Conservation (phyloP, 306 rosid species). For the Glycine latifolia region DNA sequence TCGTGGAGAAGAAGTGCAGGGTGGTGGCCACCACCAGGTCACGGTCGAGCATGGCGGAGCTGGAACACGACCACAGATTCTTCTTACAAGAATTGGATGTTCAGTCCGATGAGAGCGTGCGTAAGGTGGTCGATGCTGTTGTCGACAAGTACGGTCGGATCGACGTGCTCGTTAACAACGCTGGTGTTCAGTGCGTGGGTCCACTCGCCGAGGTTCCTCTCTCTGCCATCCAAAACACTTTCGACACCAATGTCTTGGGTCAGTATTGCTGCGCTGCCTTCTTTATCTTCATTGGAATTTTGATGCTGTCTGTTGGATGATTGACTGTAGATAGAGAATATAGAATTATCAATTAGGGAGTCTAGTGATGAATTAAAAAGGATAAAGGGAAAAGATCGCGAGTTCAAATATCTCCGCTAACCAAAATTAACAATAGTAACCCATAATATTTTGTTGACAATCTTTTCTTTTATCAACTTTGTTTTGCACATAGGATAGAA, state of each 20-base stretch:
- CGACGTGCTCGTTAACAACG: slow-evolving; percentile 84
- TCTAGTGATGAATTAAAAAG: too few species aligned
- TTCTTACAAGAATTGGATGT: slow-evolving; percentile 77
- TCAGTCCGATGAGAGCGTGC: slow-evolving; percentile 72
- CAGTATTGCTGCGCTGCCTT: neutral
- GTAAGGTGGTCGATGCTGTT: slow-evolving; percentile 53
- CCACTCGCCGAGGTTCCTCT: slow-evolving; percentile 85
- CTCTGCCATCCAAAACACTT: slow-evolving; percentile 61
- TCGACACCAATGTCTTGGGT: slow-evolving; percentile 83
- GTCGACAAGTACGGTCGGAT: slow-evolving; percentile 62
- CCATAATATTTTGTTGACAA: too few species aligned
- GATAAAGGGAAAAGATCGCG: too few species aligned
- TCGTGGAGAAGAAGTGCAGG: slow-evolving; percentile 65
- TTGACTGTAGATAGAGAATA: too few species aligned
- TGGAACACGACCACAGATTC: slow-evolving; percentile 61
- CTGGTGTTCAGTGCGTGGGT: slow-evolving; percentile 80
- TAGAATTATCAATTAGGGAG: too few species aligned
- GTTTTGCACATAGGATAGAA: too few species aligned
- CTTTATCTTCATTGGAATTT: too few species aligned
- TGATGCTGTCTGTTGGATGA: too few species aligned
- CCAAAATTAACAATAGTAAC: too few species aligned
- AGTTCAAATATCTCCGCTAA: too few species aligned
- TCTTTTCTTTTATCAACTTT: too few species aligned
- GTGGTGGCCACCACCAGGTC: slow-evolving; percentile 86
- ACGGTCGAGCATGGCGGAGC: slow-evolving; percentile 62